Base-by-base conservation (phyloP, 164 flowering plant species). In the Nelumbo lutea region DNA sequence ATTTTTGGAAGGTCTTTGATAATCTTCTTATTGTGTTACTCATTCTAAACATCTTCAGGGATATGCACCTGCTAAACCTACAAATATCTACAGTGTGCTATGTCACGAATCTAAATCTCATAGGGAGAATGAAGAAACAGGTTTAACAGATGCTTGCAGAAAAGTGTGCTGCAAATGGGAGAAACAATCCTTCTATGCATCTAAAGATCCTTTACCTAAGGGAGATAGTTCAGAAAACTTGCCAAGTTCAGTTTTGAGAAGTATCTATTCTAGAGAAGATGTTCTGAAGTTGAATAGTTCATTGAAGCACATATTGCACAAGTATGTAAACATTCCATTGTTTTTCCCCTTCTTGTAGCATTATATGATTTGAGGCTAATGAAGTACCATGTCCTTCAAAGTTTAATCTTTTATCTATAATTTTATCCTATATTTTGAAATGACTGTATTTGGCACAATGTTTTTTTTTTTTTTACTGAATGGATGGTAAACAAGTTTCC, bases 231-330 rank as follows among this genome's bases (percentile, higher is more conserved):
- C 70, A 59, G 75, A 73, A 44, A 50, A 48, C 42, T 45, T 74
- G 44, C 42, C 75, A 7, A 79, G 66, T 67, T 47, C 72, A 3
- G n/a, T 75, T 40, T 47, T 77, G 48, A 77, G 74, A 64, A 70
- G 14, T 4, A 39, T 51, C 75, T 67, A 69, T 82, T 60, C 71
- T 13, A 65, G 59, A 43, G 38, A 63, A 39, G 66, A 74, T 61
- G 42, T 70, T 44, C 9, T 65, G 46, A 69, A 61, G 50, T 72
- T 85, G 70, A 67, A 69, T 38, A 64, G 8, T 59, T 43, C 52
- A 50, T 65, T 86, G 73, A 81, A 52, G 44, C 40, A 9, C 7
- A 84, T 88, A 64, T 76, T 90, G 44, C 74, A 82, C 77, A 87
- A 80, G 96, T 88, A 81, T 83, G 90, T 78, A 53, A 13, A 11